Base-by-base conservation (phyloP, 768 basidiomycete species). In the Boletus edulis region DNA sequence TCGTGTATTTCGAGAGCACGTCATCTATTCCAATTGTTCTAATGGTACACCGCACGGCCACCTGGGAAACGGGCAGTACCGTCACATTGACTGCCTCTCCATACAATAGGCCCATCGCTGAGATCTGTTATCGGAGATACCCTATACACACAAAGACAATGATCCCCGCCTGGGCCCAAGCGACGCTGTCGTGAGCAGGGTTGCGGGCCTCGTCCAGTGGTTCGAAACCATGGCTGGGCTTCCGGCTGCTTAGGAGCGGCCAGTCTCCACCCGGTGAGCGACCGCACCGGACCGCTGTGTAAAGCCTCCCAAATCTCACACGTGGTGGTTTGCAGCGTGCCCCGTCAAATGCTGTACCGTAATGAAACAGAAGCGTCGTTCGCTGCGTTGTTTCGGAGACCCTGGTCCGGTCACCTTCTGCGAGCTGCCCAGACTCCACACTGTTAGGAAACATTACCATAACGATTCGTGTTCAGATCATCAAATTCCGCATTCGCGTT, bases 61-160 rank as follows among this genome's bases (percentile, higher is more conserved):
- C 73, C 11, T 79, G 74, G 64, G 78, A 82, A 56, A 63, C 75
- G 2, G 62, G 68, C 11, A 68, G 75, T 1, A 75, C 82, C 1
- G 69, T 63, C 46, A 74, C 76, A 3, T 70, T 91, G 31, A 82
- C 84, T 0, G 90, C 88, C 0, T 91, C 90, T 1, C 83, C 86
- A 13, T 79, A 82, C 60, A 77, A 84, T 24, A 81, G 79, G 45
- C 86, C 89, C 1, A 73, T 67, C 48, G 65, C 83, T 45, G 77
- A 84, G 59, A 84, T 92, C n/a, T 93, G 91, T 66, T 93, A 87
- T 70, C 83, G 91, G 18, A 85, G 7, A 81, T 92, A 80, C 86
- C 89, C 3, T 78, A 80, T 58, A 75, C 77, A 1, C 76, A 75
- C 22, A 24, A 24, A 24, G 22, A 24, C 24, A 24, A 24, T 24